phyloP scores from a whole-genome alignment of 1,139 yeast genomes.

The Pichia inconspicua region DNA sequence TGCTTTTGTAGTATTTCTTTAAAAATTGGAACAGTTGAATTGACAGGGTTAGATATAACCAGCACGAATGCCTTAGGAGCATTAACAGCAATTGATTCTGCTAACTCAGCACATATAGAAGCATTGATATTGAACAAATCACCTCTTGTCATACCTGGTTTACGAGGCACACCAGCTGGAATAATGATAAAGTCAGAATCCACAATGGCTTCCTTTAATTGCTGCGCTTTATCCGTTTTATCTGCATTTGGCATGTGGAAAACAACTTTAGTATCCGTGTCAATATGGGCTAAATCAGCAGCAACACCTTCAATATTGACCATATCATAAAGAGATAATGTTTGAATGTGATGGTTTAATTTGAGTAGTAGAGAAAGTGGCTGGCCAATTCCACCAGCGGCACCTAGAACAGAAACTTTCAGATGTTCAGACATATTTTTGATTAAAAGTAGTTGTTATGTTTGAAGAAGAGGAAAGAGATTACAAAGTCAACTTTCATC shows the following conservation, averaged over 20 bases:
- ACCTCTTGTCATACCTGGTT: constrained; percentile 98
- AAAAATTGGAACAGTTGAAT: constrained; percentile 90
- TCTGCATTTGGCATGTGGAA: constrained; percentile 58
- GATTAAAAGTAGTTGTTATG: too few species aligned
- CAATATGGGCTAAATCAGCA: constrained; percentile 83
- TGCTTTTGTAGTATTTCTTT: constrained; percentile 74
- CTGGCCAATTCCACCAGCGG: constrained; percentile 91
- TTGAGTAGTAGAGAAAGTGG: constrained; percentile 82
- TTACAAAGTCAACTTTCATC: too few species aligned
- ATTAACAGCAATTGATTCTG: constrained; percentile 66
- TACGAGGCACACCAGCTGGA: constrained; percentile 97
- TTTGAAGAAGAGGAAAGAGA: too few species aligned
- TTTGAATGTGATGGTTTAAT: constrained; percentile 48
- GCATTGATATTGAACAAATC: constrained; percentile 92
- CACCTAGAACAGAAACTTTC: constrained; percentile 69
- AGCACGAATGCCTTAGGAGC: constrained; percentile 71
- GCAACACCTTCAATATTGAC: constrained; percentile 90
- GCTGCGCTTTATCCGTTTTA: constrained; percentile 33
- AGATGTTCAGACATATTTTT: not conserved
- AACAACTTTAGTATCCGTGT: constrained; percentile 66
- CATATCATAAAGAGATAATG: constrained; percentile 78
- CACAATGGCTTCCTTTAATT: constrained; percentile 48
- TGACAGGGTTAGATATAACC: constrained; percentile 90
- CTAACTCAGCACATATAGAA: constrained; percentile 76
- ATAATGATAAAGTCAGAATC: constrained; percentile 75